Base-by-base conservation (phyloP, 2,329 filamentous ascomycete species). In the Penicillium hordei region DNA sequence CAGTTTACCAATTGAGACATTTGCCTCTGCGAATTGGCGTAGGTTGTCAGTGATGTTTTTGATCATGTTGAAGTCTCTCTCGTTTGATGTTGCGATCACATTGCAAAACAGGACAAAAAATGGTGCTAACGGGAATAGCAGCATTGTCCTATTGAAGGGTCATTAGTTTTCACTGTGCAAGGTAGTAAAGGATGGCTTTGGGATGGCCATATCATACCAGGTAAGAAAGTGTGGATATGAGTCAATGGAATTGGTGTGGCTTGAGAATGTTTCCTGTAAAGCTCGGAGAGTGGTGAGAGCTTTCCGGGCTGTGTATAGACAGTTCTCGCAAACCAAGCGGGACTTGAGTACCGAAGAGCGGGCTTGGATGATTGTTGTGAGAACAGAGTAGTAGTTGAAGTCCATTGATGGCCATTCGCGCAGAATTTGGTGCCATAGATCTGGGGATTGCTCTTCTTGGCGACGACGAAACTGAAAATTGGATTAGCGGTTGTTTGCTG, bases 31-130 rank as follows among this genome's bases (percentile, higher is more conserved):
- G 39, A 66, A 67, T 44, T 65, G 65, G 19, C 58, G 62, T 6
- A 67, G 55, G 8, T 67, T 59, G 9, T 63, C 62, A 7, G 65
- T 67, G 42, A 66, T 67, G 3, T 58, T 65, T 15, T 61, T 61
- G 50, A 67, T 67, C 65, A 67, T 65, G 33, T 60, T 56, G 29
- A 62, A 67, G 42, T 67, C 65, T 36, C 44, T 53, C 12, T 59
- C 56, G 36, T 67, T 57, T 17, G 65, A 67, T 27, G 65, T 66
- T 45, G 65, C 65, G 12, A 67, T 61, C 21, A 67, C 63, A 13
- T 65, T 67, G 48, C 65, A 67, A 43, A 67, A 67, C 6, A 67
- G 46, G 4, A 66, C 63, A 12, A 66, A 67, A 38, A 67, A 67
- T 0, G 65, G 65, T 1, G 63, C 58, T 9, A 67, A 48, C 2